Evolutionary conservation across 208 protist genomes (phyloP).

Genomic region (Lotmaria passim): DNA sequence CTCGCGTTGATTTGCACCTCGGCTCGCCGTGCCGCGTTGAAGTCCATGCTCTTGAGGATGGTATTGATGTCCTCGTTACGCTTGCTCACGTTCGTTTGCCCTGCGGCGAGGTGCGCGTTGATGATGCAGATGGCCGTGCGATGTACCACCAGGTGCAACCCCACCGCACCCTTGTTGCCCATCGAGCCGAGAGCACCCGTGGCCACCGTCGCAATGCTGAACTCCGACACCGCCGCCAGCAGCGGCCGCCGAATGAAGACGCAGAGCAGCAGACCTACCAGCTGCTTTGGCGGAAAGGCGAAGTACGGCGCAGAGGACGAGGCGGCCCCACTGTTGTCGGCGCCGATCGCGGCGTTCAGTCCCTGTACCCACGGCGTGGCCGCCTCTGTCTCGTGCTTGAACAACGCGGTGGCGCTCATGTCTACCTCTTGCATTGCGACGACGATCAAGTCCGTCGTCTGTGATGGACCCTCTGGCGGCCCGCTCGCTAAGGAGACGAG

Average conservation of each 20-base stretch:
- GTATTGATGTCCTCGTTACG: conserved; percentile 92
- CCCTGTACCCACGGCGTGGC: conserved; percentile 71
- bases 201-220: conserved; percentile 65
- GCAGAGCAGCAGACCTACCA: conserved; percentile 86
- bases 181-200: conserved; percentile 87
- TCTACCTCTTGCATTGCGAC: conserved; percentile 92
- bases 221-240: conserved; percentile 57
- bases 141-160: conserved; percentile 77
- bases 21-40: conserved; percentile 66
- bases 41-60: conserved; percentile 88
- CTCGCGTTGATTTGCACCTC: conserved; percentile 39
- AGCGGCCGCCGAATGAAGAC: conserved; percentile 79
- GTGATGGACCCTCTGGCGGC: conserved; percentile 11
- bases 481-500: conserved; percentile 32
- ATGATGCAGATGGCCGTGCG: conserved; percentile 87
- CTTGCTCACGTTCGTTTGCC: conserved; percentile 81
- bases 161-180: conserved; percentile 94
- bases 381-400: conserved; percentile 87
- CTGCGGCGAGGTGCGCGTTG: conserved; percentile 93
- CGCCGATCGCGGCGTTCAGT: conserved; percentile 56
- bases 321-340: conserved; percentile 33
- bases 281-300: conserved; percentile 79
- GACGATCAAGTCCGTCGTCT: conserved; percentile 75
- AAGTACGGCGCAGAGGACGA: conserved; percentile 52
- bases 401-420: conserved; percentile 90